A percentile compares a stretch with the other conserved stretches of the same genome.
phyloP scores from a whole-genome alignment of 192 early-diverging fungal genomes.

The Lobosporangium transversale region DNA sequence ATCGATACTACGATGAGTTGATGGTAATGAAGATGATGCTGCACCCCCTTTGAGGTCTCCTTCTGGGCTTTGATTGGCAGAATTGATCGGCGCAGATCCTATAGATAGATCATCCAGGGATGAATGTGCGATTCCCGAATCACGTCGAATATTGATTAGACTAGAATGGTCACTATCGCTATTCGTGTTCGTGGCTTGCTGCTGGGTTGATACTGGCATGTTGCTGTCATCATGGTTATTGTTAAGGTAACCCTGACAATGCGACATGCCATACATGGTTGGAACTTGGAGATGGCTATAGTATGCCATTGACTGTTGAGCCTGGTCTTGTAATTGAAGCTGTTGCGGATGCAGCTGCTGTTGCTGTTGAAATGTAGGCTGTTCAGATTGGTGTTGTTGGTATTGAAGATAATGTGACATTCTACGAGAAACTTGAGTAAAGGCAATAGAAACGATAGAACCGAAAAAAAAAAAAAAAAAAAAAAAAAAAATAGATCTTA shows the following conservation, averaged over 20 bases:
- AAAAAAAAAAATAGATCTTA: too few species aligned
- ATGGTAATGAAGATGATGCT: background rate
- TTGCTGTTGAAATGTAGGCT: background rate
- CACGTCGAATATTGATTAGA: conserved; percentile 23
- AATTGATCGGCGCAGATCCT: too few species aligned
- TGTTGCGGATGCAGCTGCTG: background rate
- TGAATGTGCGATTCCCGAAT: conserved; percentile 28
- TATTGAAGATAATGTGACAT: conserved; percentile 24
- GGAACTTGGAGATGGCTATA: conserved; percentile 22
- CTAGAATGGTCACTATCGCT: conserved; percentile 1
- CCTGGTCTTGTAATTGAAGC: conserved; percentile 5
- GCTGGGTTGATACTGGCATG: background rate
- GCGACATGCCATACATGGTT: conserved; percentile 12
- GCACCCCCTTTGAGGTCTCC: background rate
- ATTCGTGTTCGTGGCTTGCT: too few species aligned
- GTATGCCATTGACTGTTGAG: conserved; percentile 21
- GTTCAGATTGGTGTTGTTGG: conserved; percentile 1
- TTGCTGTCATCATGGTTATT: conserved; percentile 5
- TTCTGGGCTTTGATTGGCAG: conserved; percentile 1
- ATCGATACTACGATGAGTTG: background rate
- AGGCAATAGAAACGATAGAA: too few species aligned
- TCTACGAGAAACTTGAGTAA: background rate
- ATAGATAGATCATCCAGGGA: conserved; percentile 33
- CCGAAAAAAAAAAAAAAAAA: background rate
- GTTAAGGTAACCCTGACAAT: background rate